These are phyloP conservation scores for Elsinoe australis DNA, from an alignment of 2,329 filamentous ascomycete genomes.

Conservation along the genomic window DNA sequence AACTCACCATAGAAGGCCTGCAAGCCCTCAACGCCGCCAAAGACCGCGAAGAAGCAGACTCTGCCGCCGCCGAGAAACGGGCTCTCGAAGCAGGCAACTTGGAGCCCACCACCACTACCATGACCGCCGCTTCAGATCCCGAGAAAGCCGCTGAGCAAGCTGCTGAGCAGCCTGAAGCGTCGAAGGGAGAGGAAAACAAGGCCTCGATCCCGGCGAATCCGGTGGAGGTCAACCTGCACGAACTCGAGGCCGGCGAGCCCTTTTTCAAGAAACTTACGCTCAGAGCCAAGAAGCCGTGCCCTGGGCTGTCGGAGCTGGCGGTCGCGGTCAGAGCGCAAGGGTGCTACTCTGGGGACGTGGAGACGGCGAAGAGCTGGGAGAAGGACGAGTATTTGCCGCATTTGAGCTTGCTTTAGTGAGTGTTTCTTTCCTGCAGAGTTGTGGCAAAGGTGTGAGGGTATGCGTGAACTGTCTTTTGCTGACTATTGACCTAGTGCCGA, in stretches of 20 bases:
- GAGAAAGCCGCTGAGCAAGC: constrained; percentile 1
- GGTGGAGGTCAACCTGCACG: constrained; percentile 27
- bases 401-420: constrained; percentile 38
- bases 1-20: constrained; percentile 20
- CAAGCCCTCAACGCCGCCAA: not conserved
- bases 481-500: constrained; percentile 20
- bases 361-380: constrained; percentile 28
- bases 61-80: not conserved
- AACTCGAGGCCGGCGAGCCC: constrained; percentile 30
- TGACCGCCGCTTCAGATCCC: not conserved
- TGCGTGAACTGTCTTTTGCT: not conserved
- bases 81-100: constrained; percentile 11
- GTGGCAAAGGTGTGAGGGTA: too few relatives aligned
- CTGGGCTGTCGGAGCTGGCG: constrained; percentile 27
- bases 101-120: constrained; percentile 14
- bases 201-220: not conserved
- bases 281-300: constrained; percentile 28
- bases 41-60: not conserved
- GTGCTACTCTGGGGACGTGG: constrained; percentile 24
- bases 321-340: constrained; percentile 27
- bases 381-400: constrained; percentile 33
- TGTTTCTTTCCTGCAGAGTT: constrained; percentile 19
- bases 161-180: too few relatives aligned
- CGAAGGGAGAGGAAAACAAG: not conserved
- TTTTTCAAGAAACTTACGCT: constrained; percentile 37